A percentile compares a stretch with the other conserved stretches of the same genome.
Conservation (phyloP, 108 stramenopile species). For the Skeletonema menzelii region DNA sequence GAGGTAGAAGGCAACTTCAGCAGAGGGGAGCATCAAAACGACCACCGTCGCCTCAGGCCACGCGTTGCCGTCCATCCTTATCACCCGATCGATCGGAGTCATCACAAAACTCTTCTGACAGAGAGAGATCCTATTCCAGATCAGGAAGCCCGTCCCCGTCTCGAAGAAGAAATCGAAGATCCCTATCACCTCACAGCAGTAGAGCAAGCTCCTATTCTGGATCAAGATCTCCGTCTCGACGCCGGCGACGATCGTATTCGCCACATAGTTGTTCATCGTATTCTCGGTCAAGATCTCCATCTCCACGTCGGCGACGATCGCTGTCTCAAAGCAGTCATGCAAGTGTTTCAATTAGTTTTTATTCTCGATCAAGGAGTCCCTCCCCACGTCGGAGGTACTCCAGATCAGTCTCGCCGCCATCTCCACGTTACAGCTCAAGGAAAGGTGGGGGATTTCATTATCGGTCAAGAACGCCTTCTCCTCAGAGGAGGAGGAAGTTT, state of each 20-base stretch:
- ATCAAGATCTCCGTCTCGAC: background rate
- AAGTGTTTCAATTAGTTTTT: background rate
- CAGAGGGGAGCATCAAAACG: background rate
- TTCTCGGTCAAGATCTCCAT: background rate
- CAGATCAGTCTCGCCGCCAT: background rate
- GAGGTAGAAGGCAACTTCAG: background rate
- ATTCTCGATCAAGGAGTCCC: background rate
- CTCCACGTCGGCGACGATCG: background rate
- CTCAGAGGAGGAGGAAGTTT: background rate
- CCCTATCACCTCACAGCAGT: background rate
- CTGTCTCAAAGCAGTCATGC: background rate
- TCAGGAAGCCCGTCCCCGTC: background rate
- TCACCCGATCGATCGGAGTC: background rate
- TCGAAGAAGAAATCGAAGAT: background rate
- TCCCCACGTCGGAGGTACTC: background rate
- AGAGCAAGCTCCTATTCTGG: background rate
- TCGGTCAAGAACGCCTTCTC: background rate
- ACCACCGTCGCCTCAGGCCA: background rate
- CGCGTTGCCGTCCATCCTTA: background rate
- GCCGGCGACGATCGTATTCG: background rate
- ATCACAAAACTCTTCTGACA: background rate
- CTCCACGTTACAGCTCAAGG: background rate
- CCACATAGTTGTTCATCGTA: background rate
- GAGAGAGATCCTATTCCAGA: background rate
- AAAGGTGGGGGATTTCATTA: background rate